phyloP scores from a whole-genome alignment of 805 yeast species.

The Yarrowia keelungensis region DNA sequence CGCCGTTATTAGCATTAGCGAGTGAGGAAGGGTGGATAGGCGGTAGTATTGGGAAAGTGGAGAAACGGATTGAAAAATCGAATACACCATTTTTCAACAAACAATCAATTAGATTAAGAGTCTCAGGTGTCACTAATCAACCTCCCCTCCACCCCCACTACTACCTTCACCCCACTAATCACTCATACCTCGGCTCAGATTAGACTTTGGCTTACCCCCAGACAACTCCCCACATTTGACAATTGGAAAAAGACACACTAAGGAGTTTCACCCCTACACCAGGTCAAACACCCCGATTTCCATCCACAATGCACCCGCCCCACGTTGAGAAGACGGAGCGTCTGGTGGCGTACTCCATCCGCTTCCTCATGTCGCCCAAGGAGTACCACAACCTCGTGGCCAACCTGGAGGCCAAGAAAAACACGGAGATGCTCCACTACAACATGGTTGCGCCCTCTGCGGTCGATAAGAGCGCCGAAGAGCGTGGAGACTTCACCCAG shows the following conservation, averaged over 20 bases:
- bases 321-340: constrained; percentile 34
- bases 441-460: constrained; percentile 36
- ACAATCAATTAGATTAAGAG: too few relatives aligned
- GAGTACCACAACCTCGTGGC: constrained; percentile 43
- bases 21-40: neutral
- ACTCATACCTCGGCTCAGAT: constrained; percentile 26
- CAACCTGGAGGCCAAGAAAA: constrained; percentile 34
- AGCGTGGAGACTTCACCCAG: constrained; percentile 41
- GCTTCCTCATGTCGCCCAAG: constrained; percentile 44
- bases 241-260: constrained; percentile 8
- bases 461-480: constrained; percentile 38
- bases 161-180: neutral
- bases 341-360: constrained; percentile 42
- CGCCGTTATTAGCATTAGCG: constrained; percentile 30
- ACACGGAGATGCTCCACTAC: constrained; percentile 34
- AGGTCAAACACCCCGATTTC: too few relatives aligned
- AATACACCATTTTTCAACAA: too few relatives aligned
- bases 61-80: too few relatives aligned
- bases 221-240: constrained; percentile 33
- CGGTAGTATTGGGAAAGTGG: neutral
- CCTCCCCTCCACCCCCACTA: neutral
- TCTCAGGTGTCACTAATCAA: too few relatives aligned
- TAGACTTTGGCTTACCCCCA: constrained; percentile 29
- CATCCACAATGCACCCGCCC: constrained; percentile 32
- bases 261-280: neutral